These are phyloP conservation scores for Candida michaelii DNA, from an alignment of 805 yeast species.

Conservation along the genomic window DNA sequence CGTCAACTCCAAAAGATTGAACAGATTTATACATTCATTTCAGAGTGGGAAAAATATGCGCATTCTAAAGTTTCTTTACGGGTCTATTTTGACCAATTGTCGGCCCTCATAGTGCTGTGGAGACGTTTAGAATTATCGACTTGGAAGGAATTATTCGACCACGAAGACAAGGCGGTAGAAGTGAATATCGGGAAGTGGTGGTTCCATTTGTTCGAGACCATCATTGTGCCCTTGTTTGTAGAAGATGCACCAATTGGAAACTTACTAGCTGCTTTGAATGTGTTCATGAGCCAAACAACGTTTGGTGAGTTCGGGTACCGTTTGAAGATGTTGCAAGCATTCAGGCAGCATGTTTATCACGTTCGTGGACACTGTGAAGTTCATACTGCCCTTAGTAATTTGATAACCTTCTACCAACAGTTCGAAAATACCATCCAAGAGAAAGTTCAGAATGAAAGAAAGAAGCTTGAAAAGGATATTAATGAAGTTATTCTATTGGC, in stretches of 20 bases:
- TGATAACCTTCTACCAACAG: constrained; percentile 65
- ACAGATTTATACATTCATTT: constrained; percentile 75
- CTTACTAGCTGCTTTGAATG: constrained; percentile 58
- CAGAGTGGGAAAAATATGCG: constrained; percentile 95
- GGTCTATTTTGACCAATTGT: constrained; percentile 53
- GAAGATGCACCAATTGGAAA: constrained; percentile 22
- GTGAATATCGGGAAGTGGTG: constrained; percentile 77
- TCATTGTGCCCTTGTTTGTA: constrained; percentile 53
- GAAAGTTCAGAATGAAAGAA: constrained; percentile 45
- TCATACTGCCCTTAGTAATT: constrained; percentile 50
- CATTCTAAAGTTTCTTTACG: constrained; percentile 69
- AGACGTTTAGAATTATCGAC: constrained; percentile 81
- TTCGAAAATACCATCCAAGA: constrained; percentile 53
- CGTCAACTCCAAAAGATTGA: constrained; percentile 79
- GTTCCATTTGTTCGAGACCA: constrained; percentile 83
- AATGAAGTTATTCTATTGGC: constrained; percentile 85
- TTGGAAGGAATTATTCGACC: constrained; percentile 74
- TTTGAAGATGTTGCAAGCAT: constrained; percentile 61
- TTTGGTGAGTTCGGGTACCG: constrained; percentile 72
- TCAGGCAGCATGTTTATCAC: constrained; percentile 50
- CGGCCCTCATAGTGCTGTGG: constrained; percentile 82
- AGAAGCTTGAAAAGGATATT: constrained; percentile 70
- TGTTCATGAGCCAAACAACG: constrained; percentile 73
- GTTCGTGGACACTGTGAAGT: constrained; percentile 25
- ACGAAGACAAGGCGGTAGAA: constrained; percentile 54